A percentile compares a stretch with the other conserved stretches of the same genome.
phyloP scores from a whole-genome alignment of 805 yeast genomes.

The Ogataea methanolica region DNA sequence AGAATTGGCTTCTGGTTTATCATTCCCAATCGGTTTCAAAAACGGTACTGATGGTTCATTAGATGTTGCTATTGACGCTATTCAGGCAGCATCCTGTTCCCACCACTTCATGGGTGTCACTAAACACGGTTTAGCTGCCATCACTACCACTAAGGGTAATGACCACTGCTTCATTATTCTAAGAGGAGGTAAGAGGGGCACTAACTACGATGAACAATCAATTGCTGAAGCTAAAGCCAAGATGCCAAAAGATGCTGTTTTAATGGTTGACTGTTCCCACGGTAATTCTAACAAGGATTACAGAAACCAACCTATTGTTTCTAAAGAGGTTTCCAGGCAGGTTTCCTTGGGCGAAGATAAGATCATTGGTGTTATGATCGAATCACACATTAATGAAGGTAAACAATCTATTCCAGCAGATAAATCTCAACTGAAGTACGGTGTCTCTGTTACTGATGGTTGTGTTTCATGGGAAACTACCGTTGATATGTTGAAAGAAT shows the following conservation, averaged over 20 bases:
- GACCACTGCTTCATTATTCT: constrained; percentile 88
- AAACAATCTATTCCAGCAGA: constrained; percentile 91
- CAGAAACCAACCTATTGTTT: constrained; percentile 94
- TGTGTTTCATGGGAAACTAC: constrained; percentile 92
- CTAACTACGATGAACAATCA: constrained; percentile 84
- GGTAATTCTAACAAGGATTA: constrained; percentile 94
- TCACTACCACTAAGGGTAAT: constrained; percentile 93
- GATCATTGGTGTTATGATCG: constrained; percentile 95
- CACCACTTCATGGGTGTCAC: constrained; percentile 98
- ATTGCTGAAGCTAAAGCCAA: constrained; percentile 71
- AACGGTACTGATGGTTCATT: constrained; percentile 97
- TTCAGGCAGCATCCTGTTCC: constrained; percentile 82
- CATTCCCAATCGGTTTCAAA: constrained; percentile 98
- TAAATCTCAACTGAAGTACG: constrained; percentile 73
- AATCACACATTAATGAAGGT: constrained; percentile 86
- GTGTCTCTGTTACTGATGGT: constrained; percentile 96
- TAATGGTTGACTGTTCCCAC: constrained; percentile 96
- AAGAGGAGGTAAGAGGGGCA: constrained; percentile 93
- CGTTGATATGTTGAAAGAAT: constrained; percentile 60
- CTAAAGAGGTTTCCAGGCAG: constrained; percentile 72
- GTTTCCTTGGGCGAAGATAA: constrained; percentile 64
- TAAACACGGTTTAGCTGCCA: constrained; percentile 94
- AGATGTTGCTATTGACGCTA: constrained; percentile 91
- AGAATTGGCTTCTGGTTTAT: constrained; percentile 93
- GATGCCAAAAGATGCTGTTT: constrained; percentile 59